A percentile compares a stretch with the other conserved stretches of the same genome.
phyloP scores from a whole-genome alignment of 306 rosid species.

The Begonia peltatifolia region DNA sequence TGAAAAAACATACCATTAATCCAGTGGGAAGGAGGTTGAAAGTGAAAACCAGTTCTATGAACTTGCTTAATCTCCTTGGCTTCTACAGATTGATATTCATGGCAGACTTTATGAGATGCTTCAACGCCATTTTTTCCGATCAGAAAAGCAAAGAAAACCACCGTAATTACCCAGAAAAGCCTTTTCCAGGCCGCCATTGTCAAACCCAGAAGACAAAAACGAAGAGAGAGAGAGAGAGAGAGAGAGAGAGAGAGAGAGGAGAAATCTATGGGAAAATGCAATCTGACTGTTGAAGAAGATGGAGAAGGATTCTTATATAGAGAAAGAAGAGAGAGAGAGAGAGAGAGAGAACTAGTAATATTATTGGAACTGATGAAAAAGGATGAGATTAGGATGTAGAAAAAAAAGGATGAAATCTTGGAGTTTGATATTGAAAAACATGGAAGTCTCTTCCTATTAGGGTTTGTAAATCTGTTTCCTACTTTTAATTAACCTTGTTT shows the following conservation, averaged over 20 bases:
- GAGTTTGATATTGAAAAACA: neutral
- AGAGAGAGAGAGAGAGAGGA: neutral
- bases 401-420: neutral
- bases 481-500: too few species aligned
- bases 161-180: slow-evolving; percentile 6
- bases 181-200: slow-evolving; percentile 15
- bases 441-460: neutral
- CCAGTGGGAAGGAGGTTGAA: slow-evolving; percentile 68
- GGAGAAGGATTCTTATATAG: neutral
- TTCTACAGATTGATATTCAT: slow-evolving; percentile 26
- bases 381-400: too few species aligned
- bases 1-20: slow-evolving; percentile 42
- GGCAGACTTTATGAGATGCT: slow-evolving; percentile 29
- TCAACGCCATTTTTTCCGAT: slow-evolving; percentile 22
- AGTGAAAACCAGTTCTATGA: slow-evolving; percentile 61
- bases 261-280: neutral
- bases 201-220: neutral
- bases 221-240: neutral
- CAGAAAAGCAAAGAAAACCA: slow-evolving; percentile 12
- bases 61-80: slow-evolving; percentile 8
- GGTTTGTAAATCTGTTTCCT: too few species aligned
- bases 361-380: neutral
- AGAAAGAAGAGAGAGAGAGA: neutral
- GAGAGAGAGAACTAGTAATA: neutral
- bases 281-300: neutral